Conservation (phyloP, 495 filamentous ascomycete genomes). For the Daldinia decipiens region DNA sequence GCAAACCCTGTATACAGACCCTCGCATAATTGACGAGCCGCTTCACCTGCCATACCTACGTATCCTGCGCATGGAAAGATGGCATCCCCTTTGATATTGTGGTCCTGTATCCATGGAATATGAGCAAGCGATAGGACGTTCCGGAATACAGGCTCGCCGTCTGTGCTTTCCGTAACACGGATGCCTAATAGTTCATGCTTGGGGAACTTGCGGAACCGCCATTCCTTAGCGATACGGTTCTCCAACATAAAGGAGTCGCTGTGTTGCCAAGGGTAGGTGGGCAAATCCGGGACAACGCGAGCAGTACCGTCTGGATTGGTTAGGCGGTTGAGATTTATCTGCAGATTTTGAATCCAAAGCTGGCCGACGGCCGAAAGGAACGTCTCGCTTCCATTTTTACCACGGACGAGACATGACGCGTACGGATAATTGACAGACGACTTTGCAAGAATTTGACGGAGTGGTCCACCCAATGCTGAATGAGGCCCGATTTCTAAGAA, state of each 20-base stretch:
- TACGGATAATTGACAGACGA: slow-evolving; percentile 38
- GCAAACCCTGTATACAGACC: not conserved
- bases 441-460: slow-evolving; percentile 41
- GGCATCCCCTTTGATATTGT: not conserved
- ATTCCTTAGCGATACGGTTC: slow-evolving; percentile 49
- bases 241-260: slow-evolving; percentile 56
- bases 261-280: slow-evolving; percentile 63
- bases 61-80: slow-evolving; percentile 1
- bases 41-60: slow-evolving; percentile 1
- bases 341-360: slow-evolving; percentile 14
- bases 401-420: slow-evolving; percentile 34
- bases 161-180: not conserved
- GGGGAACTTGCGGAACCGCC: slow-evolving; percentile 30
- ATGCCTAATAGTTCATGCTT: slow-evolving; percentile 57
- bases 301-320: not conserved
- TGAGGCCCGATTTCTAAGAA: slow-evolving; percentile 65
- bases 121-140: not conserved
- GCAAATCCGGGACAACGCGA: slow-evolving; percentile 51
- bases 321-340: slow-evolving; percentile 31
- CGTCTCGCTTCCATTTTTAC: slow-evolving; percentile 31
- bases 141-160: not conserved
- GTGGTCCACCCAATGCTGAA: slow-evolving; percentile 58
- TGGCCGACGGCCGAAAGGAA: slow-evolving; percentile 52
- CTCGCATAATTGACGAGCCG: not conserved
- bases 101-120: slow-evolving; percentile 1